phyloP scores from a whole-genome alignment of 2,329 filamentous ascomycete genomes.

The Coniochaeta sp. region DNA sequence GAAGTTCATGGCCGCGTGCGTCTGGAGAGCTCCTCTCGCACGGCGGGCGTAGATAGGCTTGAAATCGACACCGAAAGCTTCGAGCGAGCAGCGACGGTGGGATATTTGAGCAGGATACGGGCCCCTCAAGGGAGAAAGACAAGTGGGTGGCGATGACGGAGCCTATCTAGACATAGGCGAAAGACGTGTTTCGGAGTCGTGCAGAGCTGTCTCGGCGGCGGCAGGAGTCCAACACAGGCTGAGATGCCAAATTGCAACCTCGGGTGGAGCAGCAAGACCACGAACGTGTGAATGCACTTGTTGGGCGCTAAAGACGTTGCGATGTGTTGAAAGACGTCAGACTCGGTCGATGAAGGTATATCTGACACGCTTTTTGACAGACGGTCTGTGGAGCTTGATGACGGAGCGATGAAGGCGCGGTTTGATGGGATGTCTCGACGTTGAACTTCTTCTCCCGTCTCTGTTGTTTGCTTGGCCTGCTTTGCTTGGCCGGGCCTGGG shows the following conservation, averaged over 20 bases:
- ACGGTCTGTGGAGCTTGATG: neutral
- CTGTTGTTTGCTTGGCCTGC: neutral
- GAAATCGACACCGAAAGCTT: neutral
- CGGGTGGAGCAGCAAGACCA: neutral
- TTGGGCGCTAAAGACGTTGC: neutral
- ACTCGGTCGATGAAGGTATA: neutral
- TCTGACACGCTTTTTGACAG: neutral
- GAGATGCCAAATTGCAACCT: neutral
- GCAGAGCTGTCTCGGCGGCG: neutral
- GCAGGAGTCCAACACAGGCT: neutral
- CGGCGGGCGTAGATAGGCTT: neutral
- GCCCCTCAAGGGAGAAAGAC: neutral
- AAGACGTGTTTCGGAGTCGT: neutral
- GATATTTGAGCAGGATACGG: neutral
- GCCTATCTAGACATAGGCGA: neutral
- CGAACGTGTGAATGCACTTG: neutral
- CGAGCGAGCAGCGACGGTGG: neutral
- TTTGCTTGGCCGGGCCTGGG: neutral
- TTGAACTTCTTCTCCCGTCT: neutral
- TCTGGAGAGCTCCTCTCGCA: neutral
- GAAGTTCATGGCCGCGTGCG: conserved; percentile 15
- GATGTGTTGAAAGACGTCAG: neutral
- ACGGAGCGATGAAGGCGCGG: neutral
- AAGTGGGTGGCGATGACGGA: neutral
- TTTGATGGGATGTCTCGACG: neutral